Conservation (phyloP, 75 land plant species). For the Selaginella moellendorffii region DNA sequence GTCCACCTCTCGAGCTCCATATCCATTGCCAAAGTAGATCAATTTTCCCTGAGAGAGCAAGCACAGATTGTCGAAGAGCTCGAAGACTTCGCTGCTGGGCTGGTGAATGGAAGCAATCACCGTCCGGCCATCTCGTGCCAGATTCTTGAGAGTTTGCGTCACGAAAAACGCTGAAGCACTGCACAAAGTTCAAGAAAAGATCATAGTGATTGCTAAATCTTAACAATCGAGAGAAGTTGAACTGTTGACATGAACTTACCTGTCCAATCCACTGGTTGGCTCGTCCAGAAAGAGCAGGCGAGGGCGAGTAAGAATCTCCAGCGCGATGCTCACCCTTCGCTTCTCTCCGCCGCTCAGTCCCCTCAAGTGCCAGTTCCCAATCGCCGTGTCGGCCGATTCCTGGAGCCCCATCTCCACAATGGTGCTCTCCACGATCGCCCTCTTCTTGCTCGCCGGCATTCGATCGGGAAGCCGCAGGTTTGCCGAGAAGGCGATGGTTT, state of each 20-base stretch:
- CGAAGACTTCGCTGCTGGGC: constrained; percentile 11
- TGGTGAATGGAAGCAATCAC: constrained; percentile 7
- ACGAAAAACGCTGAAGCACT: constrained; percentile 9
- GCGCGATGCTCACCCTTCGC: constrained; percentile 15
- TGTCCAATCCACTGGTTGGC: constrained; percentile 16
- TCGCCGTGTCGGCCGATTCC: constrained; percentile 1
- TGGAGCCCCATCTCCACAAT: constrained; percentile 14
- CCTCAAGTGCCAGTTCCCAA: constrained; percentile 10
- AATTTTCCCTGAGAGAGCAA: constrained; percentile 5
- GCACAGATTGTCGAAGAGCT: constrained; percentile 6
- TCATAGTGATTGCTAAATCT: background rate
- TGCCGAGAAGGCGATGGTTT: constrained; percentile 11
- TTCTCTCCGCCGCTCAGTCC: constrained; percentile 17
- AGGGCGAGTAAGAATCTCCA: constrained; percentile 13
- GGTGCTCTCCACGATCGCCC: constrained; percentile 9
- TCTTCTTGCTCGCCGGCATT: constrained; percentile 9
- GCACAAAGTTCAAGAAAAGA: background rate
- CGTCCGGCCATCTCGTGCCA: constrained; percentile 3
- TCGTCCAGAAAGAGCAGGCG: constrained; percentile 15
- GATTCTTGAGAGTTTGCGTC: background rate
- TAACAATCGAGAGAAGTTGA: background rate
- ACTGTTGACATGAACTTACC: background rate
- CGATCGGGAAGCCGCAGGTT: constrained; percentile 9
- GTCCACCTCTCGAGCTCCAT: constrained; percentile 1
- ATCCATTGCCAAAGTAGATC: constrained; percentile 3